Base-by-base conservation (phyloP, 2,329 filamentous ascomycete genomes). In the Fusarium napiforme region DNA sequence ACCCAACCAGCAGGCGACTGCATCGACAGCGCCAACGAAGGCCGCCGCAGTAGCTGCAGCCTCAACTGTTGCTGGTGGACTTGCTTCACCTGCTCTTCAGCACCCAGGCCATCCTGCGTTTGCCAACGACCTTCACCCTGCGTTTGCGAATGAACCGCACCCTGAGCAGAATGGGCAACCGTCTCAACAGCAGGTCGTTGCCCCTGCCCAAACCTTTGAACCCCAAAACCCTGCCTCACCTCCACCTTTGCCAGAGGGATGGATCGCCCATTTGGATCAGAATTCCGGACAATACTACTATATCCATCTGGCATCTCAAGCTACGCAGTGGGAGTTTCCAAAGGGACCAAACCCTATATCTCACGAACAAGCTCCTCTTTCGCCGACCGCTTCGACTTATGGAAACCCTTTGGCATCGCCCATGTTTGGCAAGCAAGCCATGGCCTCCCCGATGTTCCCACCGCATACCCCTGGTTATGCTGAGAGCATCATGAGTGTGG, bases 231-330 rank as follows among this genome's bases (percentile, higher is more conserved):
- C 94, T 36, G 90, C 92, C 32, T 97, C 95, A 21, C 96, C 96
- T 37, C 96, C 96, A 28, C 96, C 96, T 5, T 87, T 99, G 21
- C 96, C 96, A 10, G 96, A 99, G 84, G 96, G 96, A 39, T 99
- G 96, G 96, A 98, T 99, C 78, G 94, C 96, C 26, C 96, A 98
- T 81, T 87, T 98, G 9, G 96, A 99, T 80, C 93, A 94, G 75
- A 97, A 93, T 79, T 98, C 96, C 5, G 96, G 96, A 3, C 96
- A 98, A 80, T 99, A 98, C 83, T 99, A 99, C 82, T 99, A 99
- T 79, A 99, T 99, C 67, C 96, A 99, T 81, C 87, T 99, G 36
- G 93, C 95, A 4, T 95, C 94, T 1, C 96, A 98, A 80, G 94
- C 95, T 6, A 99, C 96, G 2, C 96, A 99, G 80, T 99, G 96